Conservation (phyloP, 2,329 filamentous ascomycete genomes). For the Pseudogymnoascus pannorum region DNA sequence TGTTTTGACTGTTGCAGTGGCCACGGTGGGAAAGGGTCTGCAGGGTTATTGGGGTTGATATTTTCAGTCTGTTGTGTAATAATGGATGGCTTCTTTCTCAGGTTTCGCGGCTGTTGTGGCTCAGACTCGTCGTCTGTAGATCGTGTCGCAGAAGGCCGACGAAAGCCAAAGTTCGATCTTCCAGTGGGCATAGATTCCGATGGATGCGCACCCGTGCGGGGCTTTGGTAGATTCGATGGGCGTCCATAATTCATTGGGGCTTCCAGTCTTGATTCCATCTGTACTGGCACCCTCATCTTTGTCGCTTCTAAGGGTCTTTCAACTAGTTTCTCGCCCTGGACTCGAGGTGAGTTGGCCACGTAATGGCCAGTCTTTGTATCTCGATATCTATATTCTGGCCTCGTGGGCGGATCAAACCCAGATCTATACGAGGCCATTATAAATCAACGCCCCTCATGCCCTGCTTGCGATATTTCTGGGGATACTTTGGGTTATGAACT, state of each 20-base stretch:
- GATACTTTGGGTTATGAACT: slow-evolving; percentile 19
- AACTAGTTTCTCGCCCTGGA: slow-evolving; percentile 12
- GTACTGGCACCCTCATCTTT: slow-evolving; percentile 32
- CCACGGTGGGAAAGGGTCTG: slow-evolving; percentile 12
- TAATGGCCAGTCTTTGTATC: slow-evolving; percentile 24
- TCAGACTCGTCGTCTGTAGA: slow-evolving; percentile 17
- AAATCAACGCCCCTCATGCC: slow-evolving; percentile 21
- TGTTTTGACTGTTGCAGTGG: slow-evolving; percentile 1
- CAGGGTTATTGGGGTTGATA: slow-evolving; percentile 12
- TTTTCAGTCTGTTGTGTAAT: slow-evolving; percentile 29
- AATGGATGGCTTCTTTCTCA: slow-evolving; percentile 45
- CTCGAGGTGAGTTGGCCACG: slow-evolving; percentile 12
- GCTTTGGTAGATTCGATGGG: slow-evolving; percentile 20
- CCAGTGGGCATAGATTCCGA: slow-evolving; percentile 15
- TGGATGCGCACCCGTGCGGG: slow-evolving; percentile 15
- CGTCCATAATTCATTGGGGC: slow-evolving; percentile 12
- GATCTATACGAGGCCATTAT: slow-evolving; percentile 38
- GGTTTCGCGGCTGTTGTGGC: slow-evolving; percentile 32
- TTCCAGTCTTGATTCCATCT: slow-evolving; percentile 17
- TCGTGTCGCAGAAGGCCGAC: slow-evolving; percentile 16
- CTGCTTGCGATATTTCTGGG: slow-evolving; percentile 18
- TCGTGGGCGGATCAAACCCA: slow-evolving; percentile 35
- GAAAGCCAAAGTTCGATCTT: slow-evolving; percentile 22
- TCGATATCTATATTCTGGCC: slow-evolving; percentile 33
- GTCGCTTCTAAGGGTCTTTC: slow-evolving; percentile 30